phyloP scores from a whole-genome alignment of 768 basidiomycete species.

The Vararia minispora region DNA sequence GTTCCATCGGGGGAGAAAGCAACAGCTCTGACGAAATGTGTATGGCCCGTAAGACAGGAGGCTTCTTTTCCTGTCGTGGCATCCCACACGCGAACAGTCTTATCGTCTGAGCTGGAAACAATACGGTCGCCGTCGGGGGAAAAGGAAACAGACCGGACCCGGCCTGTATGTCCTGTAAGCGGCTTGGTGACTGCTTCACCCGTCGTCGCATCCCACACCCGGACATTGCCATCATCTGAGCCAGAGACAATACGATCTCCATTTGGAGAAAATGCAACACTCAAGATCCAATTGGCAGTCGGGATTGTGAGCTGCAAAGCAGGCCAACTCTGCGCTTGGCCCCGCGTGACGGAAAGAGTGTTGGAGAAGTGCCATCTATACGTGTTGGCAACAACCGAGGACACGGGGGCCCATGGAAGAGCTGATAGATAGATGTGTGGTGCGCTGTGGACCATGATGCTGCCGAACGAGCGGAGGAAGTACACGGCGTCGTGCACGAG shows the following conservation, averaged over 20 bases:
- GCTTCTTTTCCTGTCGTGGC: constrained; percentile 4
- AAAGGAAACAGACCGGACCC: constrained; percentile 5
- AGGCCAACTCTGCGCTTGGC: too few relatives aligned
- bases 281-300: too few relatives aligned
- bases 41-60: constrained; percentile 2
- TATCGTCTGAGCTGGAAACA: constrained; percentile 2
- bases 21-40: not conserved
- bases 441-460: too few relatives aligned
- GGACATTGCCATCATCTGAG: constrained; percentile 36
- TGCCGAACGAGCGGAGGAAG: too few relatives aligned
- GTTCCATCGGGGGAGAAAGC: too few relatives aligned
- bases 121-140: constrained; percentile 5
- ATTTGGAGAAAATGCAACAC: constrained; percentile 12
- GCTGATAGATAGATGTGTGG: too few relatives aligned
- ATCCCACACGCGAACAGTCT: constrained; percentile 6
- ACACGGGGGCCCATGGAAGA: too few relatives aligned
- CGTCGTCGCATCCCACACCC: constrained; percentile 33
- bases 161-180: not conserved
- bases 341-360: too few relatives aligned
- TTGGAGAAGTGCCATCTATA: too few relatives aligned
- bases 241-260: constrained; percentile 26
- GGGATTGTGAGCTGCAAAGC: too few relatives aligned
- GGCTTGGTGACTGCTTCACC: constrained; percentile 28
- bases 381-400: too few relatives aligned
- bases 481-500: too few relatives aligned